Evolutionary conservation across 2,329 filamentous ascomycete species (phyloP), one percentile per base, ranked within the genome.

Genomic region (Hortaea werneckii): DNA sequence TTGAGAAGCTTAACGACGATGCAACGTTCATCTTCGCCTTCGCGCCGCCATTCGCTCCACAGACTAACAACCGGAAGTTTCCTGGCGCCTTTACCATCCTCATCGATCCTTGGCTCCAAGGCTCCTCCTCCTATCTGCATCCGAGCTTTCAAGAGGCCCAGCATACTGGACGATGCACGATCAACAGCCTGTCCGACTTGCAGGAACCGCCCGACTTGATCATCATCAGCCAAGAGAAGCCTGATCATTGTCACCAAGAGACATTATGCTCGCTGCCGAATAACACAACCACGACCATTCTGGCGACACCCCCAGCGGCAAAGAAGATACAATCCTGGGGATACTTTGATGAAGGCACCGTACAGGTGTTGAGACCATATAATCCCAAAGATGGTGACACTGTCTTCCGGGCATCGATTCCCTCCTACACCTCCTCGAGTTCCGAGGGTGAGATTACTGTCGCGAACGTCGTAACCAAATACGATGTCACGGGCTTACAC

Each of bases 81-180:
- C 69, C 71, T 9, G 69, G 69, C 42, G 72, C 75, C 4, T 87
- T 83, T 62, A 79, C 76, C 11, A 75, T 88, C 44, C 72, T 88
- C 37, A 65, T 87, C 42, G 83, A 89, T 60, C 84, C 85, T 3
- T 87, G 82, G 79, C 71, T 86, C 29, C 69, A 71, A 8, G 79
- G 80, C 0, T 67, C 75, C 4, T 78, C 79, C 8, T 76, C 75
- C 44, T 75, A 82, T 50, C 71, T 78, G 55, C 78, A 79, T 56
- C 69, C 76, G 28, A 74, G 71, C 56, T 80, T 85, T 61, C 80
- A 79, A 13, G 73, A 72, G 35, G 74, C 79, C 2, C 71, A 70
- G 40, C 79, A 79, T 51, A 78, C 69, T 38, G 62, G 70, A 12
- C 68, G 69, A 27, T 68, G 79, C 40, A 79, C 75, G 52, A 72